Percentiles rank a stretch among this genome's conserved stretches.
phyloP scores from a whole-genome alignment of 2,329 filamentous ascomycete genomes.

The Hymenoscyphus linearis region DNA sequence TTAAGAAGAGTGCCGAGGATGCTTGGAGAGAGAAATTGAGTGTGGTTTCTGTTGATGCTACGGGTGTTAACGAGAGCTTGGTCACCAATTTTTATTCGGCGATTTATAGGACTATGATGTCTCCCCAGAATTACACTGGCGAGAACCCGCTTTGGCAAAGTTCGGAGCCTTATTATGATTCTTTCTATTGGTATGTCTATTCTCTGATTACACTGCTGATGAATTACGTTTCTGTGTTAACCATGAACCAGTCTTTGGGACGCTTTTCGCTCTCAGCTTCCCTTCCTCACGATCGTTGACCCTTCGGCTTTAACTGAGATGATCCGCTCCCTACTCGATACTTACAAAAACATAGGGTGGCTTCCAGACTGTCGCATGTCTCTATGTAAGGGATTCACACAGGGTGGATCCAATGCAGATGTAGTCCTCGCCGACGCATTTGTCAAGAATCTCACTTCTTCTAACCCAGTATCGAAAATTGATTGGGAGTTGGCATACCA shows the following conservation, averaged over 20 bases:
- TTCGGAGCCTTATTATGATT: slow-evolving; percentile 67
- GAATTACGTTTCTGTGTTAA: neutral
- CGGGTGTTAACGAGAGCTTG: slow-evolving; percentile 47
- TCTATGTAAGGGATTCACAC: slow-evolving; percentile 68
- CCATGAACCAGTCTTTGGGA: slow-evolving; percentile 60
- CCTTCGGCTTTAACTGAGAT: slow-evolving; percentile 58
- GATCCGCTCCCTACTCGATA: slow-evolving; percentile 68
- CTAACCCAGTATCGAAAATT: slow-evolving; percentile 38
- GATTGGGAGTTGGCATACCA: slow-evolving; percentile 67
- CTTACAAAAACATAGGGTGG: slow-evolving; percentile 57
- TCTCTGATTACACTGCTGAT: neutral
- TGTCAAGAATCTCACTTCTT: slow-evolving; percentile 53
- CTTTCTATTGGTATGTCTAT: slow-evolving; percentile 49
- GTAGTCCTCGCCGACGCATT: slow-evolving; percentile 64
- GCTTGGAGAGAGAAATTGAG: slow-evolving; percentile 58
- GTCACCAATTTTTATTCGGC: slow-evolving; percentile 65
- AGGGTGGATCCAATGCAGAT: slow-evolving; percentile 72
- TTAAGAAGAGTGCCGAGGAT: slow-evolving; percentile 46
- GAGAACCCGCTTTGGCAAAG: slow-evolving; percentile 66
- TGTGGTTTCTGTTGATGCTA: slow-evolving; percentile 47
- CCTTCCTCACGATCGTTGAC: slow-evolving; percentile 65
- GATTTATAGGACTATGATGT: slow-evolving; percentile 64
- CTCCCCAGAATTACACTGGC: slow-evolving; percentile 67
- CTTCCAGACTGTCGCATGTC: slow-evolving; percentile 48
- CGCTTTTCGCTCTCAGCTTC: slow-evolving; percentile 62